Conservation (phyloP, 2,329 filamentous ascomycete species). For the Calonectria crousiana region DNA sequence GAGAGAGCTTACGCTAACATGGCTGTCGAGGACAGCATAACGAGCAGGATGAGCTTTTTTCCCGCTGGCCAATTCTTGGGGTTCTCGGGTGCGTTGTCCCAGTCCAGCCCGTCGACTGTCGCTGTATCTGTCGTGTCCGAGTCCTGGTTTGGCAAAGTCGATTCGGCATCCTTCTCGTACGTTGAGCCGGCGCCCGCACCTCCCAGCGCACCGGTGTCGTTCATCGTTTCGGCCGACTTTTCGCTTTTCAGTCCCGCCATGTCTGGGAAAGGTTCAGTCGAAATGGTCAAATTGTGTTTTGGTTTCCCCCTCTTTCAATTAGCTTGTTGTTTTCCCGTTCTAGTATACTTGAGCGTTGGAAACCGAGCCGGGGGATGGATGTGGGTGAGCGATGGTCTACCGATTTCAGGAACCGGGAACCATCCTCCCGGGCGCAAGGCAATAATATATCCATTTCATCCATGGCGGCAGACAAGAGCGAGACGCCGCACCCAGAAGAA, state of each 20-base stretch:
- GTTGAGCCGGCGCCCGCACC: slow-evolving; percentile 19
- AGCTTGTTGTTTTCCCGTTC: no score
- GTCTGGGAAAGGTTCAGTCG: neutral
- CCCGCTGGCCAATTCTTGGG: slow-evolving; percentile 63
- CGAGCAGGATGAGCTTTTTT: slow-evolving; percentile 55
- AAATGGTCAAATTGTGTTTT: neutral
- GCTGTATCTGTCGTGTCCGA: neutral
- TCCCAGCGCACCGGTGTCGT: slow-evolving; percentile 13
- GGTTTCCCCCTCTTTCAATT: no score
- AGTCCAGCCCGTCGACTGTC: slow-evolving; percentile 37
- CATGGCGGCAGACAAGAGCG: neutral
- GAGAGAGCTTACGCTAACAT: slow-evolving; percentile 54
- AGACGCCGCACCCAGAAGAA: no score
- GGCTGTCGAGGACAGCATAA: slow-evolving; percentile 52
- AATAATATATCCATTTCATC: neutral
- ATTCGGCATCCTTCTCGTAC: slow-evolving; percentile 48
- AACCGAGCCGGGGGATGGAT: neutral
- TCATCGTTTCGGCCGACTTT: slow-evolving; percentile 7
- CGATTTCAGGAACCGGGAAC: neutral
- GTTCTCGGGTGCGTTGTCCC: slow-evolving; percentile 58
- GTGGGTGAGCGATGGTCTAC: neutral
- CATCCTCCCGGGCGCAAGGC: neutral
- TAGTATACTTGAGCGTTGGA: no score
- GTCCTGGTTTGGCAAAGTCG: slow-evolving; percentile 20
- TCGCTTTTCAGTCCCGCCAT: neutral